Conservation (phyloP, 2,329 filamentous ascomycete genomes). For the Neoscytalidium dimidiatum region DNA sequence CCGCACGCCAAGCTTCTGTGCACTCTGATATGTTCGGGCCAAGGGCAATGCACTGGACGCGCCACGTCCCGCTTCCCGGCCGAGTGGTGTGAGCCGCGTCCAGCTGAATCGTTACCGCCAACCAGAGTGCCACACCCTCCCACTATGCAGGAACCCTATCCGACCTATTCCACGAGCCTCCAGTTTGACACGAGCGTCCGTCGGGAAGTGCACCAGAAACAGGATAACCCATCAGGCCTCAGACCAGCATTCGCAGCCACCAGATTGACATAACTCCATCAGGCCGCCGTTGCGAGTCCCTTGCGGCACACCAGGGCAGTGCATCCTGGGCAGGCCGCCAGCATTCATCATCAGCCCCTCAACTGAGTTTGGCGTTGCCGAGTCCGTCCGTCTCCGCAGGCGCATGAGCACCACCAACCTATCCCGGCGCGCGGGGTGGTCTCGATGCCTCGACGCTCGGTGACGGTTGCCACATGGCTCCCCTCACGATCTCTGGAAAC, state of each 20-base stretch:
- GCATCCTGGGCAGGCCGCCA: background rate
- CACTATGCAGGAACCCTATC: conserved; percentile 8
- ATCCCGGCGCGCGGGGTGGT: conserved; percentile 9
- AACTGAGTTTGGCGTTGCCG: background rate
- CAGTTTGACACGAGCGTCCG: background rate
- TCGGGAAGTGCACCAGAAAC: background rate
- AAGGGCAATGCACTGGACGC: background rate
- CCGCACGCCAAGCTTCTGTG: conserved; percentile 12
- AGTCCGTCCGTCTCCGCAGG: conserved; percentile 5
- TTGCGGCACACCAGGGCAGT: background rate
- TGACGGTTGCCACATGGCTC: background rate
- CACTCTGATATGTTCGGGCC: conserved; percentile 15
- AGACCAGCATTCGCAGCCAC: background rate
- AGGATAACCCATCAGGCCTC: background rate
- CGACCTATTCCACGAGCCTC: background rate
- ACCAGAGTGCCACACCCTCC: background rate
- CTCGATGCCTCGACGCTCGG: conserved; percentile 8
- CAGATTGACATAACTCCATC: background rate
- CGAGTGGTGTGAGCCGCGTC: background rate
- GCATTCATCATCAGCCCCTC: background rate
- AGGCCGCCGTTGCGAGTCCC: background rate
- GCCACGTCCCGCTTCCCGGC: background rate
- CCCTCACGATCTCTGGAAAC: background rate
- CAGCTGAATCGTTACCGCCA: conserved; percentile 3
- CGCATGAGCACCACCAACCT: background rate